A percentile compares a stretch with the other conserved stretches of the same genome.
Evolutionary conservation across 768 basidiomycete genomes (phyloP).

Genomic region (Pisolithus tinctorius): DNA sequence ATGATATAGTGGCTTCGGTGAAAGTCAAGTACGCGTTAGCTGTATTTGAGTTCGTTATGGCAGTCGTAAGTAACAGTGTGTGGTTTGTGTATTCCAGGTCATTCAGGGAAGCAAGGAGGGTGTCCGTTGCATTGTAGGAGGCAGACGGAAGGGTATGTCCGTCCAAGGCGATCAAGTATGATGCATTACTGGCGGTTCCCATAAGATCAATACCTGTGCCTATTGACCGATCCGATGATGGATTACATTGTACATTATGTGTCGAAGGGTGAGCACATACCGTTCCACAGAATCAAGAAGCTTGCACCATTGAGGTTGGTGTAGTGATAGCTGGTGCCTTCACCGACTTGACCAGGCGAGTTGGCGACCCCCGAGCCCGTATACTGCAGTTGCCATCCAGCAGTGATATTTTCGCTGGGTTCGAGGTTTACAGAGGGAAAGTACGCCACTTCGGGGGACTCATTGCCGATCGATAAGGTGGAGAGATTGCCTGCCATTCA

Average conservation of each 20-base stretch:
- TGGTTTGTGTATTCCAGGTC: constrained; percentile 45
- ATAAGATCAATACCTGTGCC: constrained; percentile 59
- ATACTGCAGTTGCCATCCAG: constrained; percentile 69
- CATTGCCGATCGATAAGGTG: constrained; percentile 53
- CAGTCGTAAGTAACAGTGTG: constrained; percentile 47
- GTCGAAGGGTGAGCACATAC: constrained; percentile 32
- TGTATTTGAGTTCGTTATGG: constrained; percentile 27
- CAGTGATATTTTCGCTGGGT: constrained; percentile 38
- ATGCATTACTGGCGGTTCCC: constrained; percentile 41
- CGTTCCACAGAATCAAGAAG: constrained; percentile 53
- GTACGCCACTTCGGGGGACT: constrained; percentile 59
- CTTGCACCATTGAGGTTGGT: constrained; percentile 56
- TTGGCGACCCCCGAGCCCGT: constrained; percentile 41
- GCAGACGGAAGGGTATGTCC: constrained; percentile 26
- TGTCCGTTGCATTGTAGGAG: constrained; percentile 21
- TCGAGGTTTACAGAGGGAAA: constrained; percentile 53
- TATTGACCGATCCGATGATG: constrained; percentile 20
- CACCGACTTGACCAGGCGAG: constrained; percentile 37
- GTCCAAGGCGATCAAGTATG: constrained; percentile 50
- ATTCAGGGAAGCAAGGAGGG: constrained; percentile 44
- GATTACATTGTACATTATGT: background rate
- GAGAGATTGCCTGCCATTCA: constrained; percentile 22
- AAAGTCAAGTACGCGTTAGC: constrained; percentile 43
- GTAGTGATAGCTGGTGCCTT: constrained; percentile 53
- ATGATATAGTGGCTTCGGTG: constrained; percentile 48